Conservation (phyloP, 2,329 filamentous ascomycete species). For the Rhexocercosporidium sp. region DNA sequence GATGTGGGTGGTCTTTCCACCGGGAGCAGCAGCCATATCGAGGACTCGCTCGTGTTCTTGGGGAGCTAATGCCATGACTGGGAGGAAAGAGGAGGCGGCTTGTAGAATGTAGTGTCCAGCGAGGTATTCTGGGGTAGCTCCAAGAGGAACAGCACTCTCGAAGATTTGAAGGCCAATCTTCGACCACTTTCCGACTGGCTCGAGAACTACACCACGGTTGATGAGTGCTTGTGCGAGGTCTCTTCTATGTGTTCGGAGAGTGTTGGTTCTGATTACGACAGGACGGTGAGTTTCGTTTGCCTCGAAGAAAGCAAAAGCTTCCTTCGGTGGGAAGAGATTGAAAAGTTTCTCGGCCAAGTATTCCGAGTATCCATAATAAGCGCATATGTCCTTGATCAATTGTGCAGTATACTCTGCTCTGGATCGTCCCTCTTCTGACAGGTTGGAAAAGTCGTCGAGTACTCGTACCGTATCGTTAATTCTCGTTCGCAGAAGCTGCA, state of each 20-base stretch:
- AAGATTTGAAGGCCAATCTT: conserved; percentile 98
- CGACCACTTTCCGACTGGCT: conserved; percentile 98
- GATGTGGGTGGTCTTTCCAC: conserved; percentile 95
- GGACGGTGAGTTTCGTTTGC: conserved; percentile 95
- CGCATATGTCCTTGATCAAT: conserved; percentile 88
- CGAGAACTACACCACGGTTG: conserved; percentile 93
- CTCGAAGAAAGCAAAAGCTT: conserved; percentile 98
- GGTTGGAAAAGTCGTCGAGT: conserved; percentile 83
- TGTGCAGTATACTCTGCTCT: conserved; percentile 87
- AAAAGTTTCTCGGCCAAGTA: conserved; percentile 97
- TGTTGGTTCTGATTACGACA: conserved; percentile 96
- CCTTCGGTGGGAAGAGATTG: conserved; percentile 87
- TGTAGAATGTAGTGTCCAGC: conserved; percentile 98
- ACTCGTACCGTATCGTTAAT: conserved; percentile 95
- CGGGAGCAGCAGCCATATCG: conserved; percentile 92
- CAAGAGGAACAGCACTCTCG: conserved; percentile 78
- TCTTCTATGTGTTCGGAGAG: conserved; percentile 74
- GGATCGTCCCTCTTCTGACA: conserved; percentile 80
- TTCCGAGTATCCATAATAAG: conserved; percentile 95
- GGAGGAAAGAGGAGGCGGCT: conserved; percentile 94
- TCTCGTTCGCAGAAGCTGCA: conserved; percentile 84
- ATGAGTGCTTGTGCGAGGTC: conserved; percentile 93
- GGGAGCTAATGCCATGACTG: conserved; percentile 95
- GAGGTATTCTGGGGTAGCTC: conserved; percentile 96
- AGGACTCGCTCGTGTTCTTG: conserved; percentile 92